phyloP scores from a whole-genome alignment of 2,329 filamentous ascomycete species.

The Exophiala spinifera region DNA sequence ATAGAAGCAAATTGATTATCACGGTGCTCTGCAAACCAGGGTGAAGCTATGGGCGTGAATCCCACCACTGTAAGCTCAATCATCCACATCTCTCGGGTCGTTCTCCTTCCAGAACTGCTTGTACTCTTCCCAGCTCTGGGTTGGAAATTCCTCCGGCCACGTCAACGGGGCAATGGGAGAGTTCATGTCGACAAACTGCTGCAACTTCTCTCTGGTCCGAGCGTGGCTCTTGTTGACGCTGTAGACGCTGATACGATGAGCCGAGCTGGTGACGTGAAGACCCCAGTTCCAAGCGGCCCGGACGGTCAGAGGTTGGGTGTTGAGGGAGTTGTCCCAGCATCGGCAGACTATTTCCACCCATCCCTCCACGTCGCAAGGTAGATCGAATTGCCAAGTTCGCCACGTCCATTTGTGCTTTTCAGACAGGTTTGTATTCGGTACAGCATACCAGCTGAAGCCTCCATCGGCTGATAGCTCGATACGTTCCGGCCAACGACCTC shows the following conservation, averaged over 20 bases:
- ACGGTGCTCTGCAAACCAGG: too few species aligned
- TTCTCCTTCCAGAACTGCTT: slow-evolving; percentile 33
- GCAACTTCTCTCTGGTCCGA: slow-evolving; percentile 31
- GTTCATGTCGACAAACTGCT: slow-evolving; percentile 33
- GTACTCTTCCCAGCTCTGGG: slow-evolving; percentile 33
- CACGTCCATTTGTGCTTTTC: slow-evolving; percentile 63
- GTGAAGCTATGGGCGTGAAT: too few species aligned
- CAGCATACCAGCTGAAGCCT: slow-evolving; percentile 62
- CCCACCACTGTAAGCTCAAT: not conserved
- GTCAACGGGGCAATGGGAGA: slow-evolving; percentile 36
- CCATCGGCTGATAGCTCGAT: slow-evolving; percentile 64
- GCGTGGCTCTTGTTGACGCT: slow-evolving; percentile 43
- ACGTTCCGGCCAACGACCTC: slow-evolving; percentile 58
- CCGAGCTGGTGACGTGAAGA: slow-evolving; percentile 39
- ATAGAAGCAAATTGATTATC: too few species aligned
- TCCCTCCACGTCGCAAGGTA: slow-evolving; percentile 61
- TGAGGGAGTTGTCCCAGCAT: slow-evolving; percentile 61
- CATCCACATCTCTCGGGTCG: slow-evolving; percentile 32
- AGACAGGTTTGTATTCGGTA: slow-evolving; percentile 58
- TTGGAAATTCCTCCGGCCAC: slow-evolving; percentile 32
- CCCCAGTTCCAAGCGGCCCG: slow-evolving; percentile 53
- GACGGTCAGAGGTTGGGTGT: slow-evolving; percentile 58
- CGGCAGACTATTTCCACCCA: slow-evolving; percentile 59
- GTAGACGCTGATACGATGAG: slow-evolving; percentile 41
- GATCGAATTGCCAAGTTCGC: slow-evolving; percentile 61